These are phyloP conservation scores for Gnomoniopsis smithogilvyi DNA, from an alignment of 2,329 filamentous ascomycete species.

Conservation along the genomic window DNA sequence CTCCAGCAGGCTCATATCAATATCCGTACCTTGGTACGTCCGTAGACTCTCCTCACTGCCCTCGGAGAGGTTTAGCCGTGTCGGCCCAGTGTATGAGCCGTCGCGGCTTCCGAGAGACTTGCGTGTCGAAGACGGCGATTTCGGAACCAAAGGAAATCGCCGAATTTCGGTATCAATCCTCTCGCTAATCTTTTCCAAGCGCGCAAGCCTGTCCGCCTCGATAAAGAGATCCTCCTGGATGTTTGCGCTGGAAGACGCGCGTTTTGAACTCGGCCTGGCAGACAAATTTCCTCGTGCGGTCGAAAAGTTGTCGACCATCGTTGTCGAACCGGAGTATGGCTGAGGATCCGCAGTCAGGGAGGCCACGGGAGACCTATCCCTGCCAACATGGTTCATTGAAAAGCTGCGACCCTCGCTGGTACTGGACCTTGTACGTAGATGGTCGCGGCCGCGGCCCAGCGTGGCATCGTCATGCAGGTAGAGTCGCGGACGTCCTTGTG, in stretches of 20 bases:
- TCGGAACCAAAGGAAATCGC: not conserved
- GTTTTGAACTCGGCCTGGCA: not conserved
- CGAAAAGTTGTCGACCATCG: not conserved
- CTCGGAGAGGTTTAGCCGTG: not conserved
- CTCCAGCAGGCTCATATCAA: not conserved
- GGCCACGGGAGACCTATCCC: not conserved
- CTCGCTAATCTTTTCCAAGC: constrained; percentile 1
- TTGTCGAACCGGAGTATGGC: not conserved
- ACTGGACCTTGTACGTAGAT: not conserved
- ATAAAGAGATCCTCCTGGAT: not conserved
- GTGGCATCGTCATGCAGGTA: constrained; percentile 5
- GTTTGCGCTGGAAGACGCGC: not conserved
- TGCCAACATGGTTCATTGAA: not conserved
- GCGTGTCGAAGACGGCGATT: not conserved
- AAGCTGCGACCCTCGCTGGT: not conserved
- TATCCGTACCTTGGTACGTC: not conserved
- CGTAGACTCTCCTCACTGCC: not conserved
- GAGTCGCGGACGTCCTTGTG: constrained; percentile 2
- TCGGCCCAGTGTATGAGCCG: not conserved
- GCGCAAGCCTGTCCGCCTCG: constrained; percentile 3
- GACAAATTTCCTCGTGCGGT: not conserved
- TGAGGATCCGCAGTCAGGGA: not conserved
- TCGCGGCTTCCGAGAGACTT: not conserved
- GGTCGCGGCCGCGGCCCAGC: not conserved
- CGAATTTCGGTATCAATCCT: constrained; percentile 2